phyloP scores from a whole-genome alignment of 2,329 filamentous ascomycete genomes.

The Fusarium camptoceras region DNA sequence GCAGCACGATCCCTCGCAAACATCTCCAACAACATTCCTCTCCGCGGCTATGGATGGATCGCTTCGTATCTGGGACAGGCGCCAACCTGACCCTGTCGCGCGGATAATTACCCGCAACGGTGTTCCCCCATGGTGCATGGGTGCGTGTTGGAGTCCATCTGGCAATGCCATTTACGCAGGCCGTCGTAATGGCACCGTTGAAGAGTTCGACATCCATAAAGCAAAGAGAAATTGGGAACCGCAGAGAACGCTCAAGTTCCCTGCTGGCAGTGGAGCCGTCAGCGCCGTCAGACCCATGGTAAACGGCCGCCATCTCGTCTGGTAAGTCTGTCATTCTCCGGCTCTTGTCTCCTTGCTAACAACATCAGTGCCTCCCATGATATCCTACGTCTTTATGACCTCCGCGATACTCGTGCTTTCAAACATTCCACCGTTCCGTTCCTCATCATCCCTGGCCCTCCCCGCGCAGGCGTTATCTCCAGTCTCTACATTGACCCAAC shows the following conservation, averaged over 20 bases:
- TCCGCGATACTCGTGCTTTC: constrained; percentile 72
- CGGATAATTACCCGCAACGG: constrained; percentile 78
- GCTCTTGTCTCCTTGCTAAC: not conserved
- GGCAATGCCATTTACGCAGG: constrained; percentile 96
- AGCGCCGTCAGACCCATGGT: constrained; percentile 91
- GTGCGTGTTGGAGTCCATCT: constrained; percentile 94
- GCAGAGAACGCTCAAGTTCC: constrained; percentile 85
- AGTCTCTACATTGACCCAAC: constrained; percentile 88
- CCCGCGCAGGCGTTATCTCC: constrained; percentile 85
- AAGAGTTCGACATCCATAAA: constrained; percentile 91
- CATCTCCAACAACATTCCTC: constrained; percentile 84
- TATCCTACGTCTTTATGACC: constrained; percentile 91
- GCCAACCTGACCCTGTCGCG: constrained; percentile 80
- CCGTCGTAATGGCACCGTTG: constrained; percentile 89
- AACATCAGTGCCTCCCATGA: constrained; percentile 85
- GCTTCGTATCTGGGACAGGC: constrained; percentile 92
- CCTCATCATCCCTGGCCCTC: constrained; percentile 91
- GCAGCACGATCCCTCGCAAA: constrained; percentile 66
- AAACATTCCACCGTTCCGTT: constrained; percentile 90
- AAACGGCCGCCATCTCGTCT: constrained; percentile 91
- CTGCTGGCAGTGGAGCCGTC: constrained; percentile 87
- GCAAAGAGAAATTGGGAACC: constrained; percentile 74
- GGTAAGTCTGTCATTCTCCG: constrained; percentile 54
- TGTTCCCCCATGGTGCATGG: constrained; percentile 97
- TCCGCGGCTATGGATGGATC: constrained; percentile 89